These are phyloP conservation scores for Yamadazyma aaseri DNA, from an alignment of 1,139 yeast species.

Conservation along the genomic window DNA sequence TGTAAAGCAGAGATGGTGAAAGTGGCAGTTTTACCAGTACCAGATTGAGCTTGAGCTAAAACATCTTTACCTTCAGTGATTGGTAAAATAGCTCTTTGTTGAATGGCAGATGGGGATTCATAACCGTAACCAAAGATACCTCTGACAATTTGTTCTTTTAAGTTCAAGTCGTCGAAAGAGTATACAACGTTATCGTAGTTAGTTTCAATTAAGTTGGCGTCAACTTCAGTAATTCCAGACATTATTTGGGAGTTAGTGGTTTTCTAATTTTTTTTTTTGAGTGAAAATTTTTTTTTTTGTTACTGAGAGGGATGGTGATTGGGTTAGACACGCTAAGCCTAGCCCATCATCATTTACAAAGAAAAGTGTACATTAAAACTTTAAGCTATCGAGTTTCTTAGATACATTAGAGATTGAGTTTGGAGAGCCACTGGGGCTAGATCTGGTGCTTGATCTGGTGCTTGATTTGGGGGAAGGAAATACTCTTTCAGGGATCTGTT, in stretches of 20 bases:
- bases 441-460: too few relatives aligned
- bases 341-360: too few relatives aligned
- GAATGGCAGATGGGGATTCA: slow-evolving; percentile 97
- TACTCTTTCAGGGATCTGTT: slow-evolving; percentile 31
- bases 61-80: slow-evolving; percentile 96
- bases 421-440: neutral
- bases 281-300: slow-evolving; percentile 12
- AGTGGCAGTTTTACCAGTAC: slow-evolving; percentile 99
- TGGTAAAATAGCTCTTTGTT: slow-evolving; percentile 97
- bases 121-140: slow-evolving; percentile 97
- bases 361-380: too few relatives aligned
- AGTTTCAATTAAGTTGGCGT: slow-evolving; percentile 83
- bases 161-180: slow-evolving; percentile 83
- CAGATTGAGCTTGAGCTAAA: slow-evolving; percentile 98
- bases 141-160: slow-evolving; percentile 74
- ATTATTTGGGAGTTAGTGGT: slow-evolving; percentile 15
- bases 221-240: slow-evolving; percentile 73
- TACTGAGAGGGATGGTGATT: slow-evolving; percentile 1
- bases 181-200: slow-evolving; percentile 97
- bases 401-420: neutral
- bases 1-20: slow-evolving; percentile 96
- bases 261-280: slow-evolving; percentile 4
- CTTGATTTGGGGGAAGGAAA: slow-evolving; percentile 16
- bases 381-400: neutral
- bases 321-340: too few relatives aligned